These are phyloP conservation scores for Saccharomycopsis selenospora DNA, from an alignment of 805 yeast genomes.

Conservation along the genomic window DNA sequence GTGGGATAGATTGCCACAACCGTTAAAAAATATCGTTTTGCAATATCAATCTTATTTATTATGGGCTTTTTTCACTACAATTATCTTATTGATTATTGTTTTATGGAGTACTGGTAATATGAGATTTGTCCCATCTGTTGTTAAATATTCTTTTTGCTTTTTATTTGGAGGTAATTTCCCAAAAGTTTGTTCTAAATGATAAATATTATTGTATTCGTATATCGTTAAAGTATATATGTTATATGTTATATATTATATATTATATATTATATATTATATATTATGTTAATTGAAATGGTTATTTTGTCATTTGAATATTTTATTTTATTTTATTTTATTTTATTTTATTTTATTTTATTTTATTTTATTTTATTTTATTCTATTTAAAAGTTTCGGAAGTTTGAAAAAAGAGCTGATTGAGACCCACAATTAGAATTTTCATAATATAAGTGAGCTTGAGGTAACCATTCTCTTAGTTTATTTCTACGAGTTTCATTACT, in stretches of 20 bases:
- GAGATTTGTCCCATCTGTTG: neutral
- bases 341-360: too few relatives aligned
- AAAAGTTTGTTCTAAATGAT: too few relatives aligned
- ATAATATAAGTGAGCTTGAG: conserved; percentile 31
- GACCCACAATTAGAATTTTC: neutral
- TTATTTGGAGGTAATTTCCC: conserved; percentile 1
- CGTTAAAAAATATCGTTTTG: neutral
- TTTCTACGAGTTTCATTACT: conserved; percentile 64
- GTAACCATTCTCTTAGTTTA: conserved; percentile 63
- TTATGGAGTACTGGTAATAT: neutral
- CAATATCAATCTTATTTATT: neutral
- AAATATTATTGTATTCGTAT: too few relatives aligned
- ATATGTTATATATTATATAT: too few relatives aligned
- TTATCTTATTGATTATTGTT: neutral
- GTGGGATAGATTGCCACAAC: neutral
- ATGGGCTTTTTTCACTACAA: neutral
- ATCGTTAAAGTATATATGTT: too few relatives aligned
- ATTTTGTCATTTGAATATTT: too few relatives aligned
- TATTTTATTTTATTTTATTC: too few relatives aligned
- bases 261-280: too few relatives aligned
- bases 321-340: too few relatives aligned
- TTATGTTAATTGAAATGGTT: too few relatives aligned
- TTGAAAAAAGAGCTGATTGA: too few relatives aligned
- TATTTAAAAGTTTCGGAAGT: too few relatives aligned
- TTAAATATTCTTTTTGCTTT: neutral